Evolutionary conservation across 495 filamentous ascomycete species (phyloP).

Genomic region (Rhizodiscina lignyota): DNA sequence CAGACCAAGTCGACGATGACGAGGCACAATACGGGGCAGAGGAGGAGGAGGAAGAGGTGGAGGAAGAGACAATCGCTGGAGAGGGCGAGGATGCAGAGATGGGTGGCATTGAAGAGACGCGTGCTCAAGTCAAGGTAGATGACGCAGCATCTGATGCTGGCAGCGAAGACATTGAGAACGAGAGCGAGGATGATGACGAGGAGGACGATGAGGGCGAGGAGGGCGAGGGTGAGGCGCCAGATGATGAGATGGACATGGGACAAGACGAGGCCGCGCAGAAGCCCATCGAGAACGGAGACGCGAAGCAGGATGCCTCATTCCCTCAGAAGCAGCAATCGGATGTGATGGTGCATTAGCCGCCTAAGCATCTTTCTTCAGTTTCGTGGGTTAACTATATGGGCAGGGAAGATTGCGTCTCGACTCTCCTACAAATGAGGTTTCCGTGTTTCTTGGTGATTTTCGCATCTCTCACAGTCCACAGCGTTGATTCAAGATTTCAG

Average conservation of each 20-base stretch:
- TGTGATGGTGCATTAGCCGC: conserved; percentile 16
- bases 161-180: conserved; percentile 90
- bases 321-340: conserved; percentile 6
- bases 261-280: conserved; percentile 28
- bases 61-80: conserved; percentile 28
- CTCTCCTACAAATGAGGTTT: too few species aligned
- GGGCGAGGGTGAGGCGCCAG: conserved; percentile 39
- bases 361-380: too few species aligned
- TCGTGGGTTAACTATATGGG: too few species aligned
- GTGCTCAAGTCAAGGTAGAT: conserved; percentile 19
- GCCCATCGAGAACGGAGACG: conserved; percentile 3
- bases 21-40: conserved; percentile 76
- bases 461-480: too few species aligned
- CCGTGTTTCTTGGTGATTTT: too few species aligned
- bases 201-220: conserved; percentile 69
- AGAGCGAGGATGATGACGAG: conserved; percentile 75
- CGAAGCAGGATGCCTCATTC: neutral
- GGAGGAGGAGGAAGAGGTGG: conserved; percentile 52
- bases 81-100: conserved; percentile 63
- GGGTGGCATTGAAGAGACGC: conserved; percentile 48
- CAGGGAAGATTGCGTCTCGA: too few species aligned
- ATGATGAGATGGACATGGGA: conserved; percentile 74
- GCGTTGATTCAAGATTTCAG: too few species aligned
- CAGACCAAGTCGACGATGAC: conserved; percentile 71
- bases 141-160: conserved; percentile 71